phyloP scores from a whole-genome alignment of 2,329 filamentous ascomycete genomes.

The Aciculosporium take region DNA sequence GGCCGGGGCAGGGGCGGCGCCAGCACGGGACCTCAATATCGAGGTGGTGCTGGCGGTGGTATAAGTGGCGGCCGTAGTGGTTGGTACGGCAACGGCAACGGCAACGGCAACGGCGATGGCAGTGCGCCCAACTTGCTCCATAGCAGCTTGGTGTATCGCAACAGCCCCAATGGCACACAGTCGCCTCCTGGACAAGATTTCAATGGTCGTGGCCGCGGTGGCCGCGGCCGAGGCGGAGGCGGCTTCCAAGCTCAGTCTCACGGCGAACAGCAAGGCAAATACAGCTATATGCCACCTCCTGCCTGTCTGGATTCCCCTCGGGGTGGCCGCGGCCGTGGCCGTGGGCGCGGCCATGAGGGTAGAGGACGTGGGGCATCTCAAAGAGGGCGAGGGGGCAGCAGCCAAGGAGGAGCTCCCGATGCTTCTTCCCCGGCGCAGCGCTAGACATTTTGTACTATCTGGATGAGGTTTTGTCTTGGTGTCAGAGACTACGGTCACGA shows the following conservation, averaged over 20 bases:
- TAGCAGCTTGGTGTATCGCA: constrained; percentile 39
- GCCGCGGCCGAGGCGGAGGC: constrained; percentile 21
- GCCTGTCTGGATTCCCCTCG: constrained; percentile 34
- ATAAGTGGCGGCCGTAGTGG: too few species aligned
- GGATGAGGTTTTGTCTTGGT: neutral
- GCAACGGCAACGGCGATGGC: constrained; percentile 4
- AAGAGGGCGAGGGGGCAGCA: constrained; percentile 21
- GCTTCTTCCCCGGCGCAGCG: constrained; percentile 5
- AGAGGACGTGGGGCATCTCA: constrained; percentile 22
- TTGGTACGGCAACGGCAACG: constrained; percentile 11
- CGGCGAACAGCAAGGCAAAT: constrained; percentile 18
- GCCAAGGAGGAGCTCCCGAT: constrained; percentile 3
- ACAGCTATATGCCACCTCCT: constrained; percentile 47
- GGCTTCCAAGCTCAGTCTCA: constrained; percentile 10
- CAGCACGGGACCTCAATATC: constrained; percentile 22
- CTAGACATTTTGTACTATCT: constrained; percentile 3
- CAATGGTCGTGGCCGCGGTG: constrained; percentile 15
- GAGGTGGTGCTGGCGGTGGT: too few species aligned
- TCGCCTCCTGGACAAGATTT: constrained; percentile 14
- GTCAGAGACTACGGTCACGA: too few species aligned
- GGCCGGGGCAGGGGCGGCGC: constrained; percentile 26
- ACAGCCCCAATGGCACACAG: constrained; percentile 17
- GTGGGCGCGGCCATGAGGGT: constrained; percentile 25
- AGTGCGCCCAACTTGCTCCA: constrained; percentile 30
- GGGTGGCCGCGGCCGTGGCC: constrained; percentile 17